Evolutionary conservation across 129 eudicot species (phyloP), one percentile per base, ranked within the genome.

Genomic region (Flaveria trinervia): DNA sequence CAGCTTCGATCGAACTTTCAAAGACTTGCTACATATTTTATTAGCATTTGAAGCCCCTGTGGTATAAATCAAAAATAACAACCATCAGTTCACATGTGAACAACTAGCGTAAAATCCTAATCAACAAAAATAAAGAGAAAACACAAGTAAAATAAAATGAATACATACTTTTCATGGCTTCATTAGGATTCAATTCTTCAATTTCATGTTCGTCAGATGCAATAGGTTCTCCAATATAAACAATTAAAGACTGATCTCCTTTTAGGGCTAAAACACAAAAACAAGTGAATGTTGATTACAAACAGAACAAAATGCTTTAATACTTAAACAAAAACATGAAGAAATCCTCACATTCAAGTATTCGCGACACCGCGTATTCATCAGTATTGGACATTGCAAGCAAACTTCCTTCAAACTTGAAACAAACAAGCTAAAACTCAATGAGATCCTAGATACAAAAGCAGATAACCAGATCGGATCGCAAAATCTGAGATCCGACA

Each of bases 231-330:
- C 17, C 23, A 7, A 8, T 36, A 36, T 36, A 4, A 36, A 50
- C 17, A n/a, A 20, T 16, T 54, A n/a, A n/a, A 56, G 62, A 18
- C 6, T 3, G 62, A 5, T 18, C 18, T 56, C 28, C 4, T 18
- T 56, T 56, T 17, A 56, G 62, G 62, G 62, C 62, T 56, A 18
- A 56, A 56, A 18, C 28, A 18, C 62, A 56, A 56, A 56, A 56
- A 56, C 62, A 56, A 56, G 26, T 9, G 50, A 45, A 7, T 9
- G 50, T 45, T 45, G 7, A 33, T 5, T 1, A 52, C n/a, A 13
- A 52, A n/a, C 1, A 8, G 7, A n/a, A 1, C 1, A 1, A 52
- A 56, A 18, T 56, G 62, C 20, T 20, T 9, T 18, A 36, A 36
- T 18, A 7, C 5, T 8, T 18, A 13, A 56, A 18, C 12, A 18